Conservation (phyloP, 257 asterid species). For the Primulina eburnea region DNA sequence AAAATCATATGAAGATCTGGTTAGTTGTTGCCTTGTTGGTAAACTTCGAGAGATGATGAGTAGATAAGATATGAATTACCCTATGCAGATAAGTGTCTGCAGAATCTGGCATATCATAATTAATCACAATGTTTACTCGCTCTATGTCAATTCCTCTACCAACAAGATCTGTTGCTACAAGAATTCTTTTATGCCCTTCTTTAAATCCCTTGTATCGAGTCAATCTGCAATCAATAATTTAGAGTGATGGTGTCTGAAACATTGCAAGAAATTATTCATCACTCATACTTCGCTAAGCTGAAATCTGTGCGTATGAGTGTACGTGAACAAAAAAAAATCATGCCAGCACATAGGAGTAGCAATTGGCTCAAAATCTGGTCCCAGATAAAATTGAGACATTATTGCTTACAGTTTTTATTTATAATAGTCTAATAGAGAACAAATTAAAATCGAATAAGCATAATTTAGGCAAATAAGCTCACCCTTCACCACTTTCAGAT, state of each 20-base stretch:
- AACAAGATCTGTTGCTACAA: conserved; percentile 90
- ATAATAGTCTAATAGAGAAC: too few species aligned
- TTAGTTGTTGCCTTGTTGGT: not conserved
- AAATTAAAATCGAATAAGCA: not conserved
- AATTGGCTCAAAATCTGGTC: not conserved
- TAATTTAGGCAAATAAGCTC: not conserved
- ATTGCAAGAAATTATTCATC: not conserved
- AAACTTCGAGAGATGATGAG: not conserved
- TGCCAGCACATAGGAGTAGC: not conserved
- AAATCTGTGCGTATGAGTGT: not conserved
- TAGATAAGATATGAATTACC: conserved; percentile 34
- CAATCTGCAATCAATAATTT: conserved; percentile 41
- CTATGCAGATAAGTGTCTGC: conserved; percentile 91
- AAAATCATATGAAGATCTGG: not conserved
- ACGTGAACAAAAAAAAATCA: not conserved
- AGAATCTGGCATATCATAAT: conserved; percentile 96
- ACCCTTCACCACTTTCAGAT: not conserved
- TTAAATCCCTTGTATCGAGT: conserved; percentile 86
- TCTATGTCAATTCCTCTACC: conserved; percentile 94
- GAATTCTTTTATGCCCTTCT: conserved; percentile 93
- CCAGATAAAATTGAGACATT: not conserved
- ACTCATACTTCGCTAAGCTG: not conserved
- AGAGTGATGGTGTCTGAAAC: not conserved
- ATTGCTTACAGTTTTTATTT: not conserved
- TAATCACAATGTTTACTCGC: conserved; percentile 86